Evolutionary conservation across 371 early-diverging fungal genomes (phyloP).

Genomic region (Mortierella sp.): DNA sequence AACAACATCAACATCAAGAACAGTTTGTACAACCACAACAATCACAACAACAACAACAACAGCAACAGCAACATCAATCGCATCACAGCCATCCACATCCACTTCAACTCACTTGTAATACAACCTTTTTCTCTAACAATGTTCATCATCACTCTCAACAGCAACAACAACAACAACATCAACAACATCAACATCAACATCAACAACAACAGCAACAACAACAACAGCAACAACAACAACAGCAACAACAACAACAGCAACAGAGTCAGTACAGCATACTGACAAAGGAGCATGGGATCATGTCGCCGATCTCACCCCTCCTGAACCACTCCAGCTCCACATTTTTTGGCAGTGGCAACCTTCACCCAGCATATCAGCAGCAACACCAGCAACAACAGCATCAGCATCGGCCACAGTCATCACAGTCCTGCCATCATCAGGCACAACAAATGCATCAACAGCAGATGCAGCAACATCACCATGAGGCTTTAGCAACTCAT

Average conservation of each 20-base stretch:
- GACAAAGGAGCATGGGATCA: constrained; percentile 30
- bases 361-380: constrained; percentile 13
- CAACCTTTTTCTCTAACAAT: constrained; percentile 9
- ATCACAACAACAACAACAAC: constrained; percentile 3
- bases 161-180: no score
- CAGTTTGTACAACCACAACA: constrained; percentile 13
- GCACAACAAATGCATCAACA: constrained; percentile 36
- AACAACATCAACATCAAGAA: constrained; percentile 6
- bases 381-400: constrained; percentile 23
- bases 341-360: constrained; percentile 31
- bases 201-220: neutral
- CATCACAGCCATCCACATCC: constrained; percentile 24
- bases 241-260: no score
- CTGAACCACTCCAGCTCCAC: constrained; percentile 32
- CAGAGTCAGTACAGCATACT: constrained; percentile 2
- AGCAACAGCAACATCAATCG: constrained; percentile 4
- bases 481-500: constrained; percentile 26
- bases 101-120: constrained; percentile 43
- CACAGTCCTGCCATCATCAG: constrained; percentile 12
- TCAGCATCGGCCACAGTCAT: constrained; percentile 5
- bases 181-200: constrained; percentile 3
- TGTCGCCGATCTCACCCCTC: constrained; percentile 51
- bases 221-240: no score
- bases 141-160: neutral
- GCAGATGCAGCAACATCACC: constrained; percentile 45